A percentile compares a stretch with the other conserved stretches of the same genome.
Evolutionary conservation across 768 basidiomycete genomes (phyloP).

Genomic region (Leccinellum rugosiceps): DNA sequence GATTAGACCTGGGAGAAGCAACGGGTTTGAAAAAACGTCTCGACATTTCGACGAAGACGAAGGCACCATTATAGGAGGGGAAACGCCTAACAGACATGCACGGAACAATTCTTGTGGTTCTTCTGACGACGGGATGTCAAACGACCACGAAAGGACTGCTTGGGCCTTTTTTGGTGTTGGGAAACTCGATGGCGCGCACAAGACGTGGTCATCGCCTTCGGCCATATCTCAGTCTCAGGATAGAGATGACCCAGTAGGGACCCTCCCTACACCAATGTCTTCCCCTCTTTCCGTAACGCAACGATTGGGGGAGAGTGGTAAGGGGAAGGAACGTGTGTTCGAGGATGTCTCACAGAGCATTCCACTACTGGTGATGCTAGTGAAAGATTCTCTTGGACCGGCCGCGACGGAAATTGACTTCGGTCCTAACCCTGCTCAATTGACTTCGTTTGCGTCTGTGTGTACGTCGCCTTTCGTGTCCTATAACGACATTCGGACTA

Average conservation of each 20-base stretch:
- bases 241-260: neutral
- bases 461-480: constrained; percentile 18
- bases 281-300: constrained; percentile 14
- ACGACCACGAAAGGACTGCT: constrained; percentile 55
- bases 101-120: constrained; percentile 43
- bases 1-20: constrained; percentile 36
- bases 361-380: neutral
- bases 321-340: constrained; percentile 5
- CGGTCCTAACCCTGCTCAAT: neutral
- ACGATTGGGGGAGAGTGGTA: neutral
- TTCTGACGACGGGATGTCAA: constrained; percentile 39
- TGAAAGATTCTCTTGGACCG: neutral
- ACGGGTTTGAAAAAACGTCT: constrained; percentile 34
- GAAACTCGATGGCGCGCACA: constrained; percentile 20
- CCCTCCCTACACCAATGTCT: constrained; percentile 25
- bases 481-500: neutral
- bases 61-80: neutral
- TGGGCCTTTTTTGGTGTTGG: constrained; percentile 50
- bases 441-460: neutral
- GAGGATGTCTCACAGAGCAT: neutral
- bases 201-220: constrained; percentile 19
- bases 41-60: constrained; percentile 15
- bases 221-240: constrained; percentile 2
- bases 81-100: neutral
- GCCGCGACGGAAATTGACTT: constrained; percentile 3